Base-by-base conservation (phyloP, 441 rosid species). In the Gossypium davidsonii region DNA sequence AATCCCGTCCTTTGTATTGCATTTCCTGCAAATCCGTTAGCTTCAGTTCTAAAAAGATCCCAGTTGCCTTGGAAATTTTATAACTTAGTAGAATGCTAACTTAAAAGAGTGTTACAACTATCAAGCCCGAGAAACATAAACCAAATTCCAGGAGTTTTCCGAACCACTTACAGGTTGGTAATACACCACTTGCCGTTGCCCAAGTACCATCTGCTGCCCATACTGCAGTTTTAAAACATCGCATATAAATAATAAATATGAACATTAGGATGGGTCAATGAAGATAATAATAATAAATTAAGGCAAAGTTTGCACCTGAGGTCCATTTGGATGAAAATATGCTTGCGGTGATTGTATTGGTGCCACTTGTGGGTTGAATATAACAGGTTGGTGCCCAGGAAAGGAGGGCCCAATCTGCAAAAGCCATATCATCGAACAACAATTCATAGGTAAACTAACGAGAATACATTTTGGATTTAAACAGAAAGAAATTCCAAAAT, bases 91-190 rank as follows among this genome's bases (percentile, higher is more conserved):
- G 39, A 34, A 34, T 31, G 6, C 21, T 15, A 61, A n/a, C 21
- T 31, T 31, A n/a, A 6, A 34, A 6, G 12, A n/a, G n/a, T 31
- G 69, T 39, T 15, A 17, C 21, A 42, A 42, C 4, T 26, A 20
- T 44, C 34, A 65, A 65, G 28, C 28, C 18, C 17, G 18, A 62
- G 25, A 62, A 15, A 34, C 10, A 62, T 15, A 46, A 62, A 62
- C 25, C 23, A 34, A 62, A 62, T n/a, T 62, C 18, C 0, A 14
- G 37, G 6, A 67, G 28, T 49, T 67, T 2, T 28, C 46, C 6
- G n/a, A 67, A 49, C 2, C 42, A 52, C 87, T 89, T 84, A 94
- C 98, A 71, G 88, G 97, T 77, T 83, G 97, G 86, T 88, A 94
- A 79, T 84, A 74, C 28, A 85, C 74, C 58, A 80, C 91, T 77